These are phyloP conservation scores for Pythium rishiriense DNA, from an alignment of 352 stramenopile genomes.

Conservation along the genomic window DNA sequence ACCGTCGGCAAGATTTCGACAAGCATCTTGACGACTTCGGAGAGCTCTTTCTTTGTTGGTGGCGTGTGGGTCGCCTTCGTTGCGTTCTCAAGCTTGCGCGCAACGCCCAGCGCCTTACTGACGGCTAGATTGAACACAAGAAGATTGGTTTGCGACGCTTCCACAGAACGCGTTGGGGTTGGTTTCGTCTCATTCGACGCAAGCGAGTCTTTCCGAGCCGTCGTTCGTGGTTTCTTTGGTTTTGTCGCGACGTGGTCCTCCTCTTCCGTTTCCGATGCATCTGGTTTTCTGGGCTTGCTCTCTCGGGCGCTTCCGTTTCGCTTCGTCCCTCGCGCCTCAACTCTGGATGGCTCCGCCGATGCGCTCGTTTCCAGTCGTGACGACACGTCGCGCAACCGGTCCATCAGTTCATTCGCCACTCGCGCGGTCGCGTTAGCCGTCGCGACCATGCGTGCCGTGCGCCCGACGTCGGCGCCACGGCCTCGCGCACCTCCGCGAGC, in stretches of 20 bases:
- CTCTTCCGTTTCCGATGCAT: neutral
- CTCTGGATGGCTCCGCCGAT: neutral
- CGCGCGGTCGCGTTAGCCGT: neutral
- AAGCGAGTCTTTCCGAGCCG: neutral
- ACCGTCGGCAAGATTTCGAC: neutral
- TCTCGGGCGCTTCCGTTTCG: neutral
- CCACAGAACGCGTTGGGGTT: neutral
- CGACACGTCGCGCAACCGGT: neutral
- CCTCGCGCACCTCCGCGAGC: slow-evolving; percentile 20
- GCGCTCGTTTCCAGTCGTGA: neutral
- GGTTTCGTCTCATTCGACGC: neutral
- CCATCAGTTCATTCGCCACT: neutral
- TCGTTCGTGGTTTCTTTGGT: neutral
- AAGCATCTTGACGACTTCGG: neutral
- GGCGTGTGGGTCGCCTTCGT: neutral
- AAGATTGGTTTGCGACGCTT: neutral
- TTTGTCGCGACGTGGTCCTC: neutral
- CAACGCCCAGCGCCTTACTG: neutral
- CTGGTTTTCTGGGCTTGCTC: neutral
- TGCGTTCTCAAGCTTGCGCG: neutral
- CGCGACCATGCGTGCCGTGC: neutral
- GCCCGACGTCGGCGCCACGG: slow-evolving; percentile 3
- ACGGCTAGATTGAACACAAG: neutral
- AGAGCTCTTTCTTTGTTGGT: neutral
- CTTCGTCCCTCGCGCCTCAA: neutral